Evolutionary conservation across 1,139 yeast species (phyloP).

Genomic region (Candida sp.): DNA sequence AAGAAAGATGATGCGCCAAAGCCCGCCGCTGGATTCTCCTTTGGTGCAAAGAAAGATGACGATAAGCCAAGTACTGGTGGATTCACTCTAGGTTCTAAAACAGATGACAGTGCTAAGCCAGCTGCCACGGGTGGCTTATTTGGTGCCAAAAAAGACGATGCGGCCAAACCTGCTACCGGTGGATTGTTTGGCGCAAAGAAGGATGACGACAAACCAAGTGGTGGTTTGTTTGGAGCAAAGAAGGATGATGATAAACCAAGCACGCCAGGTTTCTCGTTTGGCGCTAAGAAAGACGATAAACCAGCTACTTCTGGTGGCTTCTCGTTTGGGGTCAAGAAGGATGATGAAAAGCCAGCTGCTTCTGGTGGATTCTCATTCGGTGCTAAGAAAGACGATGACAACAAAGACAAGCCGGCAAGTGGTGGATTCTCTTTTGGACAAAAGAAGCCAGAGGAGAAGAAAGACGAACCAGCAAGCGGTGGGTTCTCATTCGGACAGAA

Average conservation of each 20-base stretch:
- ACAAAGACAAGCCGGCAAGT: slow-evolving; percentile 11
- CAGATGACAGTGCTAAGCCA: slow-evolving; percentile 18
- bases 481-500: slow-evolving; percentile 31
- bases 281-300: slow-evolving; percentile 24
- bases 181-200: slow-evolving; percentile 25
- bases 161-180: slow-evolving; percentile 15
- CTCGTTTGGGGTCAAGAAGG: slow-evolving; percentile 27
- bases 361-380: slow-evolving; percentile 21
- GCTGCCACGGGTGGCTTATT: slow-evolving; percentile 18
- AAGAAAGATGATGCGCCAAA: too few species aligned
- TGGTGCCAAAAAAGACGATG: slow-evolving; percentile 27
- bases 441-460: slow-evolving; percentile 18
- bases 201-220: slow-evolving; percentile 20
- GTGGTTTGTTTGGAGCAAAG: slow-evolving; percentile 21
- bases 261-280: slow-evolving; percentile 6
- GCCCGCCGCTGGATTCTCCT: background rate
- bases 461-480: slow-evolving; percentile 16
- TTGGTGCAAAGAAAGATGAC: slow-evolving; percentile 23
- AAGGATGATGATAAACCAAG: slow-evolving; percentile 21
- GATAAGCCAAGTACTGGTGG: slow-evolving; percentile 14
- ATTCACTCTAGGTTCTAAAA: slow-evolving; percentile 18
- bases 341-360: slow-evolving; percentile 21
- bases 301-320: slow-evolving; percentile 16
- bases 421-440: slow-evolving; percentile 19
- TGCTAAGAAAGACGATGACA: slow-evolving; percentile 21